A percentile compares a stretch with the other conserved stretches of the same genome.
These are phyloP conservation scores for Arthroderma uncinatum DNA, from an alignment of 2,329 filamentous ascomycete species.

Conservation along the genomic window DNA sequence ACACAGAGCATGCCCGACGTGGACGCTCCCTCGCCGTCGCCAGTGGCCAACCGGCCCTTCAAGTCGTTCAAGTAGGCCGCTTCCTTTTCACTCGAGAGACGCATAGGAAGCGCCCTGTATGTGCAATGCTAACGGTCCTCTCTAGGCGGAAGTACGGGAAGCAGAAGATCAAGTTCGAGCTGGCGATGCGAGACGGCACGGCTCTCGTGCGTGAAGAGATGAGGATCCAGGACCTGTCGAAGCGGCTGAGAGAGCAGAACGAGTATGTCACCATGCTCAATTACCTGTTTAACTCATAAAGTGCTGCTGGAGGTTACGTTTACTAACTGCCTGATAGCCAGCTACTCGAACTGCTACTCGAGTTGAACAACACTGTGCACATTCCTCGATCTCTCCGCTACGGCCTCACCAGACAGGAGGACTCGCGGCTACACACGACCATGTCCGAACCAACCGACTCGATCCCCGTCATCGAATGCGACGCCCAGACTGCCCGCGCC, in stretches of 20 bases:
- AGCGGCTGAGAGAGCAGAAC: slow-evolving; percentile 78
- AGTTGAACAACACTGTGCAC: slow-evolving; percentile 75
- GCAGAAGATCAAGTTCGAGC: slow-evolving; percentile 69
- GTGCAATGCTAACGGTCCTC: neutral
- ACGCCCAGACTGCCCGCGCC: slow-evolving; percentile 24
- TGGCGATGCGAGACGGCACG: slow-evolving; percentile 62
- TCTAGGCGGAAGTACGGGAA: slow-evolving; percentile 74
- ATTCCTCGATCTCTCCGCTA: slow-evolving; percentile 64
- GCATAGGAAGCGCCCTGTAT: neutral
- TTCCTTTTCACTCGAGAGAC: neutral
- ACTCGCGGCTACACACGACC: slow-evolving; percentile 33
- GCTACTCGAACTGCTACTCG: slow-evolving; percentile 74
- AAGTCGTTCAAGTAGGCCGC: slow-evolving; percentile 52
- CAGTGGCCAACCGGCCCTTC: slow-evolving; percentile 44
- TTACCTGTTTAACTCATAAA: neutral
- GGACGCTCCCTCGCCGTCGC: slow-evolving; percentile 12
- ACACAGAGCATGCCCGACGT: slow-evolving; percentile 22
- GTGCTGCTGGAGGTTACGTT: too few species aligned
- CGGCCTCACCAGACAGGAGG: slow-evolving; percentile 46
- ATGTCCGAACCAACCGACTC: slow-evolving; percentile 28
- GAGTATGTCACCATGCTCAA: slow-evolving; percentile 51
- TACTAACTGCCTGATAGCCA: slow-evolving; percentile 46
- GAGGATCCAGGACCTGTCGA: slow-evolving; percentile 66
- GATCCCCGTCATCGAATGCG: slow-evolving; percentile 24
- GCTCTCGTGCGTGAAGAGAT: slow-evolving; percentile 64